phyloP scores from a whole-genome alignment of 805 yeast species.

The Teunomyces stri region DNA sequence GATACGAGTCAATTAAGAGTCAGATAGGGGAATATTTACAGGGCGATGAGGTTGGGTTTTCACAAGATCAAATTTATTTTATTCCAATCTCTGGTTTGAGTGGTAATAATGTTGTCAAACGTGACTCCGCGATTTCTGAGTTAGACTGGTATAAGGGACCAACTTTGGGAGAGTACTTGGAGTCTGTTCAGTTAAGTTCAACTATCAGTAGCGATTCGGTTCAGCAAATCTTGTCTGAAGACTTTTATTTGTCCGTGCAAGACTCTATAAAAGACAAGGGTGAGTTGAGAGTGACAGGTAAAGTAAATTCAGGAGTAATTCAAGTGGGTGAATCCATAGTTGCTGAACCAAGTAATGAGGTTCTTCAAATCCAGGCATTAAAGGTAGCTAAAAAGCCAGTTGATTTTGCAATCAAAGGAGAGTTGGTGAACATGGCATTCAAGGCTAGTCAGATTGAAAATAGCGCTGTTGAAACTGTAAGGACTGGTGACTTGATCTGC shows the following conservation, averaged over 20 bases:
- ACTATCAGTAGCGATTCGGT: conserved; percentile 11
- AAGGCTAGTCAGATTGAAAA: conserved; percentile 47
- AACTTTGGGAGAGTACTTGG: conserved; percentile 42
- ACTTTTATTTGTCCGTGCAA: conserved; percentile 58
- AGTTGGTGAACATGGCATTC: conserved; percentile 49
- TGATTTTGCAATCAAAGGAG: conserved; percentile 59
- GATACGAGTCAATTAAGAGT: conserved; percentile 50
- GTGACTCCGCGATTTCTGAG: conserved; percentile 27
- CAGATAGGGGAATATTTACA: conserved; percentile 51
- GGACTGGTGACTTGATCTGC: conserved; percentile 55
- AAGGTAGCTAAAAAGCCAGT: conserved; percentile 37
- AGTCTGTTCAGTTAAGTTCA: conserved; percentile 23
- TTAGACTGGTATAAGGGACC: conserved; percentile 49
- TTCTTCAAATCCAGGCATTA: conserved; percentile 42
- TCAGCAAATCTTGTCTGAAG: conserved; percentile 26
- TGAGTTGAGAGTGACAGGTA: conserved; percentile 58
- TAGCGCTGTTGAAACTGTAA: conserved; percentile 53
- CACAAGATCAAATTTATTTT: conserved; percentile 40
- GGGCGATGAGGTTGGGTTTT: conserved; percentile 50
- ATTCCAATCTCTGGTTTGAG: conserved; percentile 69
- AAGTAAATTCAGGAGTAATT: conserved; percentile 63
- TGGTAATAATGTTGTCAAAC: conserved; percentile 63
- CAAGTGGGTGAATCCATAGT: conserved; percentile 68
- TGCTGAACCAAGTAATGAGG: conserved; percentile 51
- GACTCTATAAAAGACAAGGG: conserved; percentile 54